These are phyloP conservation scores for Dissophora ornata DNA, from an alignment of 192 early-diverging fungal genomes.

Conservation along the genomic window DNA sequence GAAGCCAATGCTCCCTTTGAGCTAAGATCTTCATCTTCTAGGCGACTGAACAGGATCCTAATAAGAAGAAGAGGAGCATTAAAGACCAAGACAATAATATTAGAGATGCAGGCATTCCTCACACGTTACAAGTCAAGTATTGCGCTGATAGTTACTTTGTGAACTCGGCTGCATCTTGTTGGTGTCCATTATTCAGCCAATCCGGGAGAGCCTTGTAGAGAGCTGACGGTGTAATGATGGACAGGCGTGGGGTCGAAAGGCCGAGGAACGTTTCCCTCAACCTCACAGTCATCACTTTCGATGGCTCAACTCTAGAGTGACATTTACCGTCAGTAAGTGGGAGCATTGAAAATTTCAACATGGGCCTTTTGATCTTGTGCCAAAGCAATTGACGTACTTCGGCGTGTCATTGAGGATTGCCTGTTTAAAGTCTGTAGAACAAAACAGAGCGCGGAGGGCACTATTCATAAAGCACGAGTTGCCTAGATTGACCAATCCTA, in stretches of 20 bases:
- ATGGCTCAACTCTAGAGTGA: conserved; percentile 10
- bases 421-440: conserved; percentile 28
- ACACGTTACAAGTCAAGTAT: too few species aligned
- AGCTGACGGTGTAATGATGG: conserved; percentile 24
- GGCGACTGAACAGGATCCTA: conserved; percentile 36
- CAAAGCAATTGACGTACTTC: too few species aligned
- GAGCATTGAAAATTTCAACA: too few species aligned
- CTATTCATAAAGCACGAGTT: conserved; percentile 93
- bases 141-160: too few species aligned
- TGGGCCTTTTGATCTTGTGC: too few species aligned
- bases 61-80: neutral
- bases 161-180: conserved; percentile 49
- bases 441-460: conserved; percentile 71
- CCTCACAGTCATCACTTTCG: conserved; percentile 20
- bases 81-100: neutral
- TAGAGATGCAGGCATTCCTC: too few species aligned
- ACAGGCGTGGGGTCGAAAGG: conserved; percentile 29
- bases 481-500: conserved; percentile 82
- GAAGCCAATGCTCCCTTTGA: conserved; percentile 27
- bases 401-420: conserved; percentile 16
- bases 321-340: neutral
- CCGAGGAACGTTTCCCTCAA: conserved; percentile 34
- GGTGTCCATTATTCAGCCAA: conserved; percentile 50
- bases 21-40: conserved; percentile 33
- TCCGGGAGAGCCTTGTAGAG: conserved; percentile 38